Evolutionary conservation across 176 grass and related monocot genomes (phyloP).

Genomic region (Hordeum marinum): DNA sequence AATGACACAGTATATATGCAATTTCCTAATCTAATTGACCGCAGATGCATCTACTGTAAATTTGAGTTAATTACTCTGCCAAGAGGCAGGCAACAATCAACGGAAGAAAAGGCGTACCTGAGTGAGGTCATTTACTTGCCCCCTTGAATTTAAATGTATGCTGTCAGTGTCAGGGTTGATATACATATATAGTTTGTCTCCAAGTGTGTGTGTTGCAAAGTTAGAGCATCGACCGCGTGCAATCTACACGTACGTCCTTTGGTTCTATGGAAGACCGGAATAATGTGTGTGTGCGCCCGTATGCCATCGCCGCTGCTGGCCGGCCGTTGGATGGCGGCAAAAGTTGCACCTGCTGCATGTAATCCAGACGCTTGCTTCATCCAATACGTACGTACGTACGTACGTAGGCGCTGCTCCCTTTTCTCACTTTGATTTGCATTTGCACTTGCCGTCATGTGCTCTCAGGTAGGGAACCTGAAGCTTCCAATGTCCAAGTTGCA

Average conservation of each 20-base stretch:
- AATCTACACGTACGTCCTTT: background rate
- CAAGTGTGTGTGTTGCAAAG: background rate
- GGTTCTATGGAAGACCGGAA: background rate
- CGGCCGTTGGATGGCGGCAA: background rate
- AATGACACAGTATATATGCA: background rate
- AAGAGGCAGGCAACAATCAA: too few relatives aligned
- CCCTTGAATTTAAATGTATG: background rate
- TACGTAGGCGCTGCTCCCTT: background rate
- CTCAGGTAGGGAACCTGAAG: background rate
- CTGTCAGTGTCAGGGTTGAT: background rate
- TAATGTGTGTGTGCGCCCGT: too few relatives aligned
- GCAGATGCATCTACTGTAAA: too few relatives aligned
- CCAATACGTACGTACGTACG: background rate
- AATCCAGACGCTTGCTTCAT: background rate
- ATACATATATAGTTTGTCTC: too few relatives aligned
- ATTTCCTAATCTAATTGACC: too few relatives aligned
- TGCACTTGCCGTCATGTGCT: background rate
- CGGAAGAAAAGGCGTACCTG: too few relatives aligned
- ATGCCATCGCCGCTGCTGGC: background rate
- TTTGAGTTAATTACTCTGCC: too few relatives aligned
- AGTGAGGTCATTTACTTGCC: too few relatives aligned
- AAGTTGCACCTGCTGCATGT: background rate
- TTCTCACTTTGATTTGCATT: background rate
- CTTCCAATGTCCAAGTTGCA: background rate
- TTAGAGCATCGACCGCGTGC: background rate